A percentile compares a stretch with the other conserved stretches of the same genome.
Conservation (phyloP, 352 stramenopile species). For the Pythium oligandrum region DNA sequence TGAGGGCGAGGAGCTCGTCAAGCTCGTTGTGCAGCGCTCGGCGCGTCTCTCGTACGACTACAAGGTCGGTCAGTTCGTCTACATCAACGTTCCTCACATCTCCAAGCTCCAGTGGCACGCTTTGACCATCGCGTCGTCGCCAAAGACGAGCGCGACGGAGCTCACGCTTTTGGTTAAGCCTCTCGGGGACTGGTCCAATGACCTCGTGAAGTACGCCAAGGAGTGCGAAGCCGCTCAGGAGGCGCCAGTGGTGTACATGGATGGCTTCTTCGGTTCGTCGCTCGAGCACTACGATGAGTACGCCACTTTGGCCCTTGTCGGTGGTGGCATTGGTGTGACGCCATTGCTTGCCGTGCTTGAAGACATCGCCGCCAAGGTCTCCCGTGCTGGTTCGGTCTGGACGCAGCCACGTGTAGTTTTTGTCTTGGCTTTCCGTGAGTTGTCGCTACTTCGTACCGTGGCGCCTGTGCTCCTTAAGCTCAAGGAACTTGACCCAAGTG, state of each 20-base stretch:
- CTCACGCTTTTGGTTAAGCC: conserved; percentile 17
- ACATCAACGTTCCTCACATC: conserved; percentile 14
- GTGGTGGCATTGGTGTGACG: conserved; percentile 21
- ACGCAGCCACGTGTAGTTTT: conserved; percentile 2
- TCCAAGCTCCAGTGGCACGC: conserved; percentile 6
- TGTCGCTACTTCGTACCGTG: conserved; percentile 8
- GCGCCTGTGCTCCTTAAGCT: conserved; percentile 6
- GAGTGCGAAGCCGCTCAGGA: conserved; percentile 1
- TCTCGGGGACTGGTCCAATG: conserved; percentile 13
- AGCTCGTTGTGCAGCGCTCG: conserved; percentile 38
- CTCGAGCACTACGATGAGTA: conserved; percentile 17
- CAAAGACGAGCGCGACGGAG: conserved; percentile 11
- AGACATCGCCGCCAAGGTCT: conserved; percentile 12
- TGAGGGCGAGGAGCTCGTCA: conserved; percentile 35
- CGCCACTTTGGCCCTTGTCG: conserved; percentile 15
- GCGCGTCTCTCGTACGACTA: background rate
- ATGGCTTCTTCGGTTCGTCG: conserved; percentile 19
- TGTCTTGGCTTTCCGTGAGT: conserved; percentile 11
- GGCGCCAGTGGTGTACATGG: conserved; percentile 14
- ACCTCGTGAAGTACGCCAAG: conserved; percentile 10
- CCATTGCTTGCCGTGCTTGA: conserved; percentile 22
- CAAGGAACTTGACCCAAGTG: conserved; percentile 3
- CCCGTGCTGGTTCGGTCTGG: background rate
- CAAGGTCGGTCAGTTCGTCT: conserved; percentile 13
- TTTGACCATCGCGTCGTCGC: conserved; percentile 17